These are phyloP conservation scores for Phytophthora boehmeriae DNA, from an alignment of 352 stramenopile species.

Conservation along the genomic window DNA sequence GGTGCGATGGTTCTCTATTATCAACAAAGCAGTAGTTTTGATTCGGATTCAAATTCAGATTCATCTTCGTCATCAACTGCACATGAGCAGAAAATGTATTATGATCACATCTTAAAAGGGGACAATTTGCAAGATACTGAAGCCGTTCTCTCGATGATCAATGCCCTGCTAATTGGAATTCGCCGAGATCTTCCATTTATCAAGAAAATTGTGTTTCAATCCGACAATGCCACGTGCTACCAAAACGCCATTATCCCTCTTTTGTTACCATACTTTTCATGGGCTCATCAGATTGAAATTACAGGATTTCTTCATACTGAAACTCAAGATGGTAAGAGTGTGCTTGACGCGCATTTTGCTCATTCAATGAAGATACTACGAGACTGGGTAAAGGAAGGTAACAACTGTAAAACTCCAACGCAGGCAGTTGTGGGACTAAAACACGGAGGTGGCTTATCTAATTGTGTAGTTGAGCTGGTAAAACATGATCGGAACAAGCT, in stretches of 20 bases:
- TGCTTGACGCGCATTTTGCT: slow-evolving; percentile 35
- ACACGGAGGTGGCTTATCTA: slow-evolving; percentile 24
- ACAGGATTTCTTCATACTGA: slow-evolving; percentile 35
- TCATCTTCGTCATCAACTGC: neutral
- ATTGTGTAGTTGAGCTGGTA: slow-evolving; percentile 36
- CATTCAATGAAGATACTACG: slow-evolving; percentile 16
- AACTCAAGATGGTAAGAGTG: slow-evolving; percentile 32
- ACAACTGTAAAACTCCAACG: slow-evolving; percentile 25
- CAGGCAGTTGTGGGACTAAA: slow-evolving; percentile 30
- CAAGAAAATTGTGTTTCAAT: slow-evolving; percentile 24
- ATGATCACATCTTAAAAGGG: slow-evolving; percentile 24
- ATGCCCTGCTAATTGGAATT: slow-evolving; percentile 3
- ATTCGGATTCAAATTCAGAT: too few relatives aligned
- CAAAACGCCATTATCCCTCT: slow-evolving; percentile 28
- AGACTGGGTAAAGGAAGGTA: slow-evolving; percentile 16
- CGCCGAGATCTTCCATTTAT: slow-evolving; percentile 22
- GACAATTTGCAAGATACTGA: slow-evolving; percentile 6
- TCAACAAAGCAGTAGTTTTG: slow-evolving; percentile 7
- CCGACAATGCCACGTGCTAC: slow-evolving; percentile 40
- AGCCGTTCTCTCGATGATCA: neutral
- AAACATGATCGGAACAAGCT: slow-evolving; percentile 13
- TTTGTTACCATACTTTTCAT: slow-evolving; percentile 14
- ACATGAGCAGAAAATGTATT: slow-evolving; percentile 23
- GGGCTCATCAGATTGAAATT: slow-evolving; percentile 17
- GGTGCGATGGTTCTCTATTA: slow-evolving; percentile 30